These are phyloP conservation scores for Kwoniella heveanensis DNA, from an alignment of 768 basidiomycete species.

Conservation along the genomic window DNA sequence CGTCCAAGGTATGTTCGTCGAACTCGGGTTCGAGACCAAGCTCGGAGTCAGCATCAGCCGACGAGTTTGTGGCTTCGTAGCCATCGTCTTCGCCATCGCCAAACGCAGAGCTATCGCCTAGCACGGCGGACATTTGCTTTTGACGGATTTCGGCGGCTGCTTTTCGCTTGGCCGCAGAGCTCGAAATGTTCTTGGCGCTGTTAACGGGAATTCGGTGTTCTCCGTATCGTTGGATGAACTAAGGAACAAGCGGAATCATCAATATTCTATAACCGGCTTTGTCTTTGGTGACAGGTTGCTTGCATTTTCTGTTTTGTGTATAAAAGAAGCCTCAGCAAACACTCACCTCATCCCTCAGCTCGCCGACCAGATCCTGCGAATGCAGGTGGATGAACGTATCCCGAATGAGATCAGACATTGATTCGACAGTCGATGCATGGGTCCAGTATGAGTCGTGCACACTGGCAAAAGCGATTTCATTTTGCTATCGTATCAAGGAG, in stretches of 20 bases:
- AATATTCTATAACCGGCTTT: too few relatives aligned
- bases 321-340: too few relatives aligned
- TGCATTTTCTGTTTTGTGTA: too few relatives aligned
- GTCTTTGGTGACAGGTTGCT: too few relatives aligned
- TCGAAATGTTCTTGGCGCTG: slow-evolving; percentile 35
- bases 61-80: slow-evolving; percentile 12
- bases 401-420: slow-evolving; percentile 85
- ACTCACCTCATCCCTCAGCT: slow-evolving; percentile 73
- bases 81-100: slow-evolving; percentile 6
- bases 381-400: slow-evolving; percentile 92
- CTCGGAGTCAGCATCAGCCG: slow-evolving; percentile 1
- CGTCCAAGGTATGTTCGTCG: slow-evolving; percentile 15
- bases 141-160: slow-evolving; percentile 32
- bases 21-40: slow-evolving; percentile 9
- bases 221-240: slow-evolving; percentile 79
- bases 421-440: slow-evolving; percentile 80
- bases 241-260: too few relatives aligned
- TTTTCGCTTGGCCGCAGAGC: slow-evolving; percentile 36
- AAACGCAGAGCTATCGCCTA: not conserved
- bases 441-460: slow-evolving; percentile 99
- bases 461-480: slow-evolving; percentile 80
- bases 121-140: slow-evolving; percentile 9
- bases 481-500: slow-evolving; percentile 60
- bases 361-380: slow-evolving; percentile 76
- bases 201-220: slow-evolving; percentile 57